Percentiles rank a stretch among this genome's conserved stretches.
Conservation (phyloP, 140 eudicot genomes). For the Stevia rebaudiana region DNA sequence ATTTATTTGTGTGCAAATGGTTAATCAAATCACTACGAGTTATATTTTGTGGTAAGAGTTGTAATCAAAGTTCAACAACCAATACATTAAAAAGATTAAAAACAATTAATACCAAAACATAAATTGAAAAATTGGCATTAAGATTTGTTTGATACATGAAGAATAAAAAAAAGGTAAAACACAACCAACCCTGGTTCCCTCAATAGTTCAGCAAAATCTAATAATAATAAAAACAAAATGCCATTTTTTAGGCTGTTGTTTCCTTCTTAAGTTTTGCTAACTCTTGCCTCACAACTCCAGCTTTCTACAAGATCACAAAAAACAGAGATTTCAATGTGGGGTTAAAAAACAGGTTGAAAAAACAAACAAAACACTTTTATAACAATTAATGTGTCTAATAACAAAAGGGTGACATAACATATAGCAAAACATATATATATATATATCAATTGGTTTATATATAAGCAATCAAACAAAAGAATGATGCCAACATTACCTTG, state of each 20-base stretch:
- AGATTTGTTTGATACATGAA: conserved; percentile 16
- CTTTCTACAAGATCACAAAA: conserved; percentile 43
- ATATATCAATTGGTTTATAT: no score
- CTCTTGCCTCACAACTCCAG: conserved; percentile 77
- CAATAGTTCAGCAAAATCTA: conserved; percentile 26
- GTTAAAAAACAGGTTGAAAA: no score
- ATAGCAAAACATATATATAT: not conserved
- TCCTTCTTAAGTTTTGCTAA: conserved; percentile 62
- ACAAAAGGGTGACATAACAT: not conserved
- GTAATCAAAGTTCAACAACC: no score
- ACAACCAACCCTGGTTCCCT: conserved; percentile 19
- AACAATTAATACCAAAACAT: not conserved
- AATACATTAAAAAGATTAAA: no score
- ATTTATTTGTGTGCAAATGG: not conserved
- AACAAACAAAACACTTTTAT: not conserved
- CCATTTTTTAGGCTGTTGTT: conserved; percentile 27
- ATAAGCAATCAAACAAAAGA: not conserved
- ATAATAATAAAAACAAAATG: not conserved
- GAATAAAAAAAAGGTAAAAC: not conserved
- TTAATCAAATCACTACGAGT: no score
- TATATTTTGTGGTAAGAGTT: no score
- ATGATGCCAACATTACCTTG: conserved; percentile 39
- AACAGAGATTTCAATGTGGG: no score
- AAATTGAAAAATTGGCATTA: not conserved
- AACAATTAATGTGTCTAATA: not conserved